These are phyloP conservation scores for Oryza meridionalis DNA, from an alignment of 176 grass and related monocot genomes.

Conservation along the genomic window DNA sequence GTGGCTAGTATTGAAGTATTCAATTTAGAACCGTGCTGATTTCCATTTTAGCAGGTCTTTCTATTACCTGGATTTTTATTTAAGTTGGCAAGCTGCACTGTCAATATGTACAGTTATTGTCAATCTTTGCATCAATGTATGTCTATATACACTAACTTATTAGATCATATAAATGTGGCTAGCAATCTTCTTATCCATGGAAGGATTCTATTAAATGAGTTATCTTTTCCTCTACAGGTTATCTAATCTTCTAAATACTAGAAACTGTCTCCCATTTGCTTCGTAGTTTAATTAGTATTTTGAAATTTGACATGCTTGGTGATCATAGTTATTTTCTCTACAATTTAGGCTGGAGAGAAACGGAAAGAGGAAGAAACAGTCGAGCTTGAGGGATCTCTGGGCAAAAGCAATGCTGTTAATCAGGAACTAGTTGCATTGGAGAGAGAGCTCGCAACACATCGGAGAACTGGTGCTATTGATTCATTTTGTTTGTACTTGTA, in stretches of 20 bases:
- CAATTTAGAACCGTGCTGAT: background rate
- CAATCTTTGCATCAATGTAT: background rate
- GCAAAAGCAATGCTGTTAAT: constrained; percentile 79
- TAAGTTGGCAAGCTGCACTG: background rate
- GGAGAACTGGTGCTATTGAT: constrained; percentile 81
- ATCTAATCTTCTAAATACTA: background rate
- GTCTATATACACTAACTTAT: background rate
- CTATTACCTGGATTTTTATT: background rate
- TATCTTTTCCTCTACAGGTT: background rate
- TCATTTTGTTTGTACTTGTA: constrained; percentile 91
- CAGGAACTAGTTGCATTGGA: constrained; percentile 83
- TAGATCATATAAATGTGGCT: background rate
- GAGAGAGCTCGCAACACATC: constrained; percentile 75
- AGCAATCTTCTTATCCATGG: background rate
- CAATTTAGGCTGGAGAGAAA: constrained; percentile 84
- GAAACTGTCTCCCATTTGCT: constrained; percentile 1
- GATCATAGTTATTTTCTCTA: constrained; percentile 37
- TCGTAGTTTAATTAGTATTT: constrained; percentile 18
- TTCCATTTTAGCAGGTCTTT: constrained; percentile 17
- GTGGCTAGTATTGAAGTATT: background rate
- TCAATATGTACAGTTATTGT: background rate
- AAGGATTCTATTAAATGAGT: background rate
- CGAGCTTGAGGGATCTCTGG: constrained; percentile 92
- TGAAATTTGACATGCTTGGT: constrained; percentile 12
- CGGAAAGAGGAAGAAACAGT: constrained; percentile 95